Evolutionary conservation across 1,284 basidiomycete species (phyloP), one percentile per base, ranked within the genome.

Genomic region (Cystobasidium sp.): DNA sequence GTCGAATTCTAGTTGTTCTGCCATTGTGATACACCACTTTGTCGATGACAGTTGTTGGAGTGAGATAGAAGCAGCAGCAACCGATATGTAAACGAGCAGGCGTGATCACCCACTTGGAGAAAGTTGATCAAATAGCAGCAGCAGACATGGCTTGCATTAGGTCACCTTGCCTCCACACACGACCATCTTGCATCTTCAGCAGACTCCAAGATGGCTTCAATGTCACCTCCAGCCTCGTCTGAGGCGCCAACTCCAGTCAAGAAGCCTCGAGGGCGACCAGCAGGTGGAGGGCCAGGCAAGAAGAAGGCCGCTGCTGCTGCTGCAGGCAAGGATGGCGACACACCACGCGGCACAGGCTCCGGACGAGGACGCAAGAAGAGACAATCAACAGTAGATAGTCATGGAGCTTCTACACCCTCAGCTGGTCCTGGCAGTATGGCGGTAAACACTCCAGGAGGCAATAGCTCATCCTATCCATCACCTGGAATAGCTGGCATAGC

Each of bases 1-100:
- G 51, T 73, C 70, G 62, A 73, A 73, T 6, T 65, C 70, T 24
- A 73, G 53, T 41, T 68, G 66, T 16, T 65, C 70, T 47, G 49
- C 62, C 70, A 71, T 73, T 41, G 58, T 62, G 20, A 1, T 37
- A 20, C 46, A 37, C 3, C 24, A n/a, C 14, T 56, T 6, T 51
- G 31, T 31, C 2, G 5, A 31, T 31, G 31, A 31, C 31, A 31
- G 31, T 31, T 31, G 31, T 31, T 31, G 31, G 31, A 31, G 46
- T 49, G 14, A 49, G 46, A 49, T 3, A 12, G n/a, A n/a, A 12
- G 6, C 46, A 49, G 24, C 39, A 37, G 18, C 39, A 31, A 22
- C 39, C 53, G 53, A 31, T 7, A 6, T 56, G 8, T 37, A 6
- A 14, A n/a, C n/a, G 8, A 10, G 24, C 24, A 6, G 10, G 39